Evolutionary conservation across 371 early-diverging fungal species (phyloP).

Genomic region (Mucor racemosus): DNA sequence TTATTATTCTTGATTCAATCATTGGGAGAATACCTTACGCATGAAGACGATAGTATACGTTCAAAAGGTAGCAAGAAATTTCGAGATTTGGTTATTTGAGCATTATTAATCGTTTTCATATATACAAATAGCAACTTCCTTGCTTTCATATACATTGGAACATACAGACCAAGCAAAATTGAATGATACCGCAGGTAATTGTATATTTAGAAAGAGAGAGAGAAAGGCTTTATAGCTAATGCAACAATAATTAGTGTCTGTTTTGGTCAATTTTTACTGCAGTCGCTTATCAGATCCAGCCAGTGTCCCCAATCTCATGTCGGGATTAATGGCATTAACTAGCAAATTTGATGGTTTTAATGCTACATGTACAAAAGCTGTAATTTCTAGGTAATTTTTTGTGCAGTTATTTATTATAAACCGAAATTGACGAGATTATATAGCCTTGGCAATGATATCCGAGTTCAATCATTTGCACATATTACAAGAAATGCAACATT

Average conservation of each 20-base stretch:
- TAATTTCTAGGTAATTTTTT: constrained; percentile 19
- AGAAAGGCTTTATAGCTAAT: neutral
- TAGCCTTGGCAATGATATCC: neutral
- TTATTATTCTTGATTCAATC: constrained; percentile 14
- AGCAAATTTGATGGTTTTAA: constrained; percentile 58
- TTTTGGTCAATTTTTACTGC: constrained; percentile 75
- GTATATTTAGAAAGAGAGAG: neutral
- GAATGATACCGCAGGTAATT: constrained; percentile 9
- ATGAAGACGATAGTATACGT: constrained; percentile 15
- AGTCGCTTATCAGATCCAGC: constrained; percentile 72
- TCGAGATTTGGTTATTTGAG: neutral
- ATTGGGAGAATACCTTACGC: constrained; percentile 7
- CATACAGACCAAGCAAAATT: constrained; percentile 6
- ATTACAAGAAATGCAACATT: constrained; percentile 52
- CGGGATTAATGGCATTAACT: constrained; percentile 66
- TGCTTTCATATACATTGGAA: constrained; percentile 11
- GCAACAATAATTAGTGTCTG: constrained; percentile 44
- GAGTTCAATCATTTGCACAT: constrained; percentile 66
- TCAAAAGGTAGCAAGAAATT: constrained; percentile 12
- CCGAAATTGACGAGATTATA: neutral
- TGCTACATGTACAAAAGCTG: constrained; percentile 51
- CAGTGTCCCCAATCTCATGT: constrained; percentile 69
- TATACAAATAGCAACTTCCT: constrained; percentile 5
- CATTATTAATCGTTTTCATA: neutral
- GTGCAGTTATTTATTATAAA: neutral